Evolutionary conservation across 73 alveolate species (phyloP), one percentile per base, ranked within the genome.

Genomic region (Stentor coeruleus): DNA sequence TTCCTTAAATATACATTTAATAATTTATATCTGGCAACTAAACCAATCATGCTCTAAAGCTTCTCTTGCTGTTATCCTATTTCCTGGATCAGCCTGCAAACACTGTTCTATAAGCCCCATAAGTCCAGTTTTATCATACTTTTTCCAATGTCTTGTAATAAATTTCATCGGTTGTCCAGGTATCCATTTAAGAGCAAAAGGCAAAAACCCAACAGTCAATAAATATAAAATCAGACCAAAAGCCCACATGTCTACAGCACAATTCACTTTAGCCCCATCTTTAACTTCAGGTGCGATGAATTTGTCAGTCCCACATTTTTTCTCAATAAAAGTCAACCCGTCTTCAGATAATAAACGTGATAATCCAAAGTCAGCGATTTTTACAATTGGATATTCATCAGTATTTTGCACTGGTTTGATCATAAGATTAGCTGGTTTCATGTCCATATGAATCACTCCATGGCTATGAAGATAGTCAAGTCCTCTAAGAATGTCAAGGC

Each of bases 341-440:
- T n/a, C n/a, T n/a, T n/a, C n/a, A n/a, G n/a, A n/a, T n/a, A n/a
- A n/a, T n/a, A n/a, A n/a, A n/a, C n/a, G n/a, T n/a, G 88, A 35
- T 28, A 91, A 83, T 14, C 96, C 96, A 75, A 91, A 91, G 84
- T 91, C 96, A 59, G 92, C 76, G 55, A 91, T 38, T 59, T 91
- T 87, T 15, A 89, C 87, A 40, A 86, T 88, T 35, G 86, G 76
- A 20, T 79, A 80, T 37, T 49, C 83, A 15, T 82, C 4, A 28
- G 73, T 66, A 20, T 38, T 2, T 35, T 89, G 60, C 38, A 84
- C 72, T 37, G 81, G 84, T 30, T 90, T 89, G 76, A 92, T 89
- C 84, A 92, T 83, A 80, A 92, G 89, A 31, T 87, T 87, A 84
- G 87, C 96, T 31, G 95, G 92, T 74, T 89, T 89, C 75, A 89